These are phyloP conservation scores for Aureobasidium mangrovei DNA, from an alignment of 2,329 filamentous ascomycete genomes.

Conservation along the genomic window DNA sequence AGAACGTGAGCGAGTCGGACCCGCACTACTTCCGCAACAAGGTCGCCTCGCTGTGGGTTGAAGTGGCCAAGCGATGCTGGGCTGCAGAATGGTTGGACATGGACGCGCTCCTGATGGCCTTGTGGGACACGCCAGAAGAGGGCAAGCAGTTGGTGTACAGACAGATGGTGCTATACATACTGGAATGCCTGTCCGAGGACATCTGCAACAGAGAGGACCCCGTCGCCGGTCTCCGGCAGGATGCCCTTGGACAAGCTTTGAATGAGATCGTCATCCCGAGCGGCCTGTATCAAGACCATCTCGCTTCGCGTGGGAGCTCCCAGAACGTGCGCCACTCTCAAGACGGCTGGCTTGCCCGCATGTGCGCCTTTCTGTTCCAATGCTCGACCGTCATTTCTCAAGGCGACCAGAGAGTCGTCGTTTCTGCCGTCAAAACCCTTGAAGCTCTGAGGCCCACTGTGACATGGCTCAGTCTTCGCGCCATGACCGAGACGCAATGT, in stretches of 20 bases:
- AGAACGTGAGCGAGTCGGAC: conserved; percentile 61
- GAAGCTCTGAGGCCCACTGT: conserved; percentile 70
- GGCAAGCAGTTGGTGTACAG: conserved; percentile 52
- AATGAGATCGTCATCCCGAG: conserved; percentile 89
- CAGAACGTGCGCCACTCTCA: conserved; percentile 64
- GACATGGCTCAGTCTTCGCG: conserved; percentile 80
- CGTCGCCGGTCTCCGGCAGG: conserved; percentile 72
- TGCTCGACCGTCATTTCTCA: conserved; percentile 4
- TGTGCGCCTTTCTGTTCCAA: conserved; percentile 14
- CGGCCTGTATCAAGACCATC: conserved; percentile 63
- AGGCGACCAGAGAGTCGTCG: conserved; percentile 54
- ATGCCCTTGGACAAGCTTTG: conserved; percentile 75
- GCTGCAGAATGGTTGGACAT: conserved; percentile 86
- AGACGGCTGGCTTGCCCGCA: conserved; percentile 77
- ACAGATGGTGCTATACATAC: conserved; percentile 76
- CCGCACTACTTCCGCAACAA: conserved; percentile 85
- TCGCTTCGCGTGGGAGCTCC: conserved; percentile 53
- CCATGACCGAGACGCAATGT: conserved; percentile 62
- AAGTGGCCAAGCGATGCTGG: conserved; percentile 89
- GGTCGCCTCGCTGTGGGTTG: conserved; percentile 87
- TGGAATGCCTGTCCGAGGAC: conserved; percentile 90
- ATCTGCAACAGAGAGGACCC: conserved; percentile 87
- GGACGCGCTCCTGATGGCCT: conserved; percentile 70
- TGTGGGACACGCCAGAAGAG: conserved; percentile 53
- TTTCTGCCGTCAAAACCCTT: conserved; percentile 67